phyloP scores from a whole-genome alignment of 2,329 filamentous ascomycete genomes.

The Rhynchosporium secalis region DNA sequence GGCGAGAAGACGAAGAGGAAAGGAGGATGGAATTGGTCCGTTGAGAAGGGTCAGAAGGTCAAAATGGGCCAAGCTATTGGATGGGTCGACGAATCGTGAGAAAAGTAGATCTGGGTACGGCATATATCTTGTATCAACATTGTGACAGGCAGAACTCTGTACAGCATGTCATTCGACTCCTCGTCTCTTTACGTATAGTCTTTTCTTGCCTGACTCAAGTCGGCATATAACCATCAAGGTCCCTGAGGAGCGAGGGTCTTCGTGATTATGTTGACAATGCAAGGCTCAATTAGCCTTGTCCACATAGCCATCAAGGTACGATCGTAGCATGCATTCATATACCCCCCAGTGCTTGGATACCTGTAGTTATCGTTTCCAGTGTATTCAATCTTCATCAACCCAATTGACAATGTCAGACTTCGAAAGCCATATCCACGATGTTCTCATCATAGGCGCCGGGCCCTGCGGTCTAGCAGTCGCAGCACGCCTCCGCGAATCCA shows the following conservation, averaged over 20 bases:
- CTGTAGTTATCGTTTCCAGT: not conserved
- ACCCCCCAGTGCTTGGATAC: not conserved
- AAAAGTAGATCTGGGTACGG: not conserved
- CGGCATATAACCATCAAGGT: constrained; percentile 14
- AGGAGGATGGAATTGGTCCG: constrained; percentile 80
- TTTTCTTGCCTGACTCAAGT: not conserved
- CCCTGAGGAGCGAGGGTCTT: not conserved
- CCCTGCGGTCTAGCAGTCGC: constrained; percentile 75
- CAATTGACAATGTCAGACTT: constrained; percentile 13
- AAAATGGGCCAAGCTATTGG: constrained; percentile 88
- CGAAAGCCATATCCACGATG: constrained; percentile 52
- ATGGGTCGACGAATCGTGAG: constrained; percentile 57
- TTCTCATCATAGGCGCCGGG: constrained; percentile 64
- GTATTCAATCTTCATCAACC: not conserved
- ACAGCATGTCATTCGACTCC: not conserved
- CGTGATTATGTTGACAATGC: constrained; percentile 7
- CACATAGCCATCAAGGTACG: constrained; percentile 23
- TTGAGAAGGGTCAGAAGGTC: constrained; percentile 83
- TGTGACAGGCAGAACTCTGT: constrained; percentile 1
- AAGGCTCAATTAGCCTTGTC: constrained; percentile 11
- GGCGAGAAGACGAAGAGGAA: constrained; percentile 53
- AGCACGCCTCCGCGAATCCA: constrained; percentile 68
- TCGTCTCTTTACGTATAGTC: not conserved
- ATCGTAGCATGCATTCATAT: constrained; percentile 5
- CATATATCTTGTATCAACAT: not conserved